These are phyloP conservation scores for Globisporangium viniferum DNA, from an alignment of 352 stramenopile species.

Conservation along the genomic window DNA sequence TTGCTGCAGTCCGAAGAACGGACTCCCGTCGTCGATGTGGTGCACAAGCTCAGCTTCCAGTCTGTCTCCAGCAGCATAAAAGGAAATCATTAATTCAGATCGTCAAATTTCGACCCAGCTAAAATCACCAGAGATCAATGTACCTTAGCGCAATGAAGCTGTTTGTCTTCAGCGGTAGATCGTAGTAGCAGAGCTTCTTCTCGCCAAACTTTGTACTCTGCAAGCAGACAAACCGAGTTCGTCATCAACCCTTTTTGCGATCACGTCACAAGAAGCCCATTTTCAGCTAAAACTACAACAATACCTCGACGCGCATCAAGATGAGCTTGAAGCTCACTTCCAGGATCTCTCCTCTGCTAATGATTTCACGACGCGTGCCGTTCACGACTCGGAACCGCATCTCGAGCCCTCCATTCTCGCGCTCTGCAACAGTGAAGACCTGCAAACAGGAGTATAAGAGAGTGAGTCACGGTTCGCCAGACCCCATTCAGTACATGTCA, in stretches of 20 bases:
- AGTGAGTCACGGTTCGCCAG: not conserved
- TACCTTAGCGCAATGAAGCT: constrained; percentile 53
- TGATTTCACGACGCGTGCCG: constrained; percentile 35
- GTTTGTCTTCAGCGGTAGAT: constrained; percentile 40
- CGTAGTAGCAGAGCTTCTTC: constrained; percentile 65
- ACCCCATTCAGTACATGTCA: not conserved
- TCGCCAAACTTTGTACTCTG: constrained; percentile 35
- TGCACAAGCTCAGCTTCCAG: constrained; percentile 56
- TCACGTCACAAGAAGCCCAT: not conserved
- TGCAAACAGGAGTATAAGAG: not conserved
- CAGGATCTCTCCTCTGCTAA: constrained; percentile 46
- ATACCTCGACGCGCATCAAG: constrained; percentile 58
- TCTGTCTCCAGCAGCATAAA: constrained; percentile 14
- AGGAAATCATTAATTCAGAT: not conserved
- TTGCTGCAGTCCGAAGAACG: constrained; percentile 37
- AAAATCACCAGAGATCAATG: not conserved
- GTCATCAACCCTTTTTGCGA: not conserved
- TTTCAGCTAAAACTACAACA: no score
- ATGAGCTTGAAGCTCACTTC: constrained; percentile 62
- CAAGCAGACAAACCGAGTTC: not conserved
- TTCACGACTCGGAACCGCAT: constrained; percentile 65
- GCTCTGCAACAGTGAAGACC: constrained; percentile 41
- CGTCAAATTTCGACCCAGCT: not conserved
- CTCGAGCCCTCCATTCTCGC: constrained; percentile 27
- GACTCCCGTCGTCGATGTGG: constrained; percentile 35